Percentiles rank a stretch among this genome's conserved stretches.
Conservation (phyloP, 139 green algal species). For the Chlorella sp. region DNA sequence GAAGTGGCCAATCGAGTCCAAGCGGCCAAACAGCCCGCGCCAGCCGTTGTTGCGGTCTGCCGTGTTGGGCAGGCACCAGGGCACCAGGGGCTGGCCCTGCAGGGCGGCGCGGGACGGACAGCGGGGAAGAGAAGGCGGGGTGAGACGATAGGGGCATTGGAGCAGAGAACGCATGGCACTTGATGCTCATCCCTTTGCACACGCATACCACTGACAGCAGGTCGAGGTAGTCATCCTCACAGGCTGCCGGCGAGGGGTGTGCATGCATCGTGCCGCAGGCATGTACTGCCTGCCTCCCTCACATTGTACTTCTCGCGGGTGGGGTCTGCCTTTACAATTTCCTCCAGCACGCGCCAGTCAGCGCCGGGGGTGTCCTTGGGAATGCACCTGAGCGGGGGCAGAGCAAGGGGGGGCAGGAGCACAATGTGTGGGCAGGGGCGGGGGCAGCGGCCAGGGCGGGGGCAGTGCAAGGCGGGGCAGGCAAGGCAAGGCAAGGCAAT, state of each 20-base stretch:
- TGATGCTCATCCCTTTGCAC: too few relatives aligned
- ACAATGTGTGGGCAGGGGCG: neutral
- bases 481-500: too few relatives aligned
- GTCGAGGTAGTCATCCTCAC: too few relatives aligned
- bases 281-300: neutral
- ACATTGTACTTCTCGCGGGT: constrained; percentile 74
- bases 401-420: neutral
- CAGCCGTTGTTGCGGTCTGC: constrained; percentile 95
- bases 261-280: neutral
- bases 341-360: constrained; percentile 92
- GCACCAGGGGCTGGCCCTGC: constrained; percentile 87
- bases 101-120: neutral
- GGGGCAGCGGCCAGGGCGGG: too few relatives aligned
- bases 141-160: neutral
- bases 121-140: neutral
- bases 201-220: too few relatives aligned
- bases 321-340: constrained; percentile 79
- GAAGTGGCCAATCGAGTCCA: constrained; percentile 96
- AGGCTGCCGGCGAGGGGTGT: too few relatives aligned
- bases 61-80: constrained; percentile 98
- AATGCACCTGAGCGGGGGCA: constrained; percentile 74
- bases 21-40: constrained; percentile 93
- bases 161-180: neutral
- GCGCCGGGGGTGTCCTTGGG: constrained; percentile 90
- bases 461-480: too few relatives aligned